phyloP scores from a whole-genome alignment of 176 grass and related monocot genomes.

The Oryza punctata region DNA sequence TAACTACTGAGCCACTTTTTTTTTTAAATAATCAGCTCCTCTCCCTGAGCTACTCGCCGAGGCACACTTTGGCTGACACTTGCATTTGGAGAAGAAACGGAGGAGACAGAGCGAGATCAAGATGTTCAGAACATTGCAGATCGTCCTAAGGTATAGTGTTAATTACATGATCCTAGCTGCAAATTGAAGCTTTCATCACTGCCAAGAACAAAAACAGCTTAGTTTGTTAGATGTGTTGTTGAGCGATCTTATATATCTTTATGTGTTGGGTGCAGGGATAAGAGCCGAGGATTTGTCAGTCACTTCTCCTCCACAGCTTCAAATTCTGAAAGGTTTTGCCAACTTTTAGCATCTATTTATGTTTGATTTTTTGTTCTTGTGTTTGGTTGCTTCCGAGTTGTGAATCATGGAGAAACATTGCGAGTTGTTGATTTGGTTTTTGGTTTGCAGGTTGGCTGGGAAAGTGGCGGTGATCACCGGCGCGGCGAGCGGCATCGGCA shows the following conservation, averaged over 20 bases:
- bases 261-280: not conserved
- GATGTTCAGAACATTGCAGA: not conserved
- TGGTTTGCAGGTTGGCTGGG: constrained; percentile 25
- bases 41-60: too few relatives aligned
- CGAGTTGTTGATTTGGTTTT: too few relatives aligned
- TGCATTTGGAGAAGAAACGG: too few relatives aligned
- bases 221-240: too few relatives aligned
- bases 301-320: not conserved
- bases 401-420: not conserved
- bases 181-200: not conserved
- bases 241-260: not conserved
- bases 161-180: not conserved
- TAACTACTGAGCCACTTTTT: not conserved
- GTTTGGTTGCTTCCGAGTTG: not conserved
- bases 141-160: not conserved
- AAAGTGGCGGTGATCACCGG: constrained; percentile 53
- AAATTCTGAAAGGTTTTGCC: not conserved
- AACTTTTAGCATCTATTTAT: not conserved
- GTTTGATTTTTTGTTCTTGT: not conserved
- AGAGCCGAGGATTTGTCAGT: not conserved
- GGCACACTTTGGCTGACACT: too few relatives aligned
- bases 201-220: not conserved
- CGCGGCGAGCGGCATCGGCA: constrained; percentile 48
- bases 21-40: not conserved
- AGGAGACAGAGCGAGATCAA: not conserved